Evolutionary conservation across 768 basidiomycete species (phyloP).

Genomic region (Lepiota venenata): DNA sequence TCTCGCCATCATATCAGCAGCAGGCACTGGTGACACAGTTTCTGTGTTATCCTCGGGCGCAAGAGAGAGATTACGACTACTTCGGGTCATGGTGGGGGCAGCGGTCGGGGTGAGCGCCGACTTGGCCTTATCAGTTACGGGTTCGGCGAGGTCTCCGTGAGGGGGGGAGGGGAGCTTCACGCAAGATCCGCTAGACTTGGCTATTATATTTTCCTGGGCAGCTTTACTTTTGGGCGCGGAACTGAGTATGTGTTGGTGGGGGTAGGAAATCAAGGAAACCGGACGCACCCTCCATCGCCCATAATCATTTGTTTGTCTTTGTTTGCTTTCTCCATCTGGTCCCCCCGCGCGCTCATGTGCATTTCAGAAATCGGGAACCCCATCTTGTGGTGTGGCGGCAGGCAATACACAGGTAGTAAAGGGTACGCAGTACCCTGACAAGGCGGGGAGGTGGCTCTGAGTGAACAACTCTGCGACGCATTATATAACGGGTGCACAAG

Average conservation of each 20-base stretch:
- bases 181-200: neutral
- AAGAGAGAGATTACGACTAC: conserved; percentile 22
- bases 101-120: neutral
- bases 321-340: conserved; percentile 17
- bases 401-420: neutral
- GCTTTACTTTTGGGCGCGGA: neutral
- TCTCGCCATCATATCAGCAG: neutral
- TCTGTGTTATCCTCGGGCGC: conserved; percentile 12
- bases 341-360: conserved; percentile 15
- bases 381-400: neutral
- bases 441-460: neutral
- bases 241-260: conserved; percentile 7
- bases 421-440: neutral
- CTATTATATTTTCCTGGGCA: neutral
- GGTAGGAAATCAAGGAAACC: conserved; percentile 11
- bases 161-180: neutral
- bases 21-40: neutral
- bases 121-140: neutral
- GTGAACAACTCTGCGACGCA: neutral
- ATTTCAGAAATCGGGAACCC: conserved; percentile 2
- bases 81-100: conserved; percentile 22
- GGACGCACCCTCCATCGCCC: conserved; percentile 14
- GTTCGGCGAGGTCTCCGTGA: neutral
- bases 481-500: neutral
- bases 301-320: conserved; percentile 19